Base-by-base conservation (phyloP, 1,139 yeast species). In the Kodamaea derodonti region DNA sequence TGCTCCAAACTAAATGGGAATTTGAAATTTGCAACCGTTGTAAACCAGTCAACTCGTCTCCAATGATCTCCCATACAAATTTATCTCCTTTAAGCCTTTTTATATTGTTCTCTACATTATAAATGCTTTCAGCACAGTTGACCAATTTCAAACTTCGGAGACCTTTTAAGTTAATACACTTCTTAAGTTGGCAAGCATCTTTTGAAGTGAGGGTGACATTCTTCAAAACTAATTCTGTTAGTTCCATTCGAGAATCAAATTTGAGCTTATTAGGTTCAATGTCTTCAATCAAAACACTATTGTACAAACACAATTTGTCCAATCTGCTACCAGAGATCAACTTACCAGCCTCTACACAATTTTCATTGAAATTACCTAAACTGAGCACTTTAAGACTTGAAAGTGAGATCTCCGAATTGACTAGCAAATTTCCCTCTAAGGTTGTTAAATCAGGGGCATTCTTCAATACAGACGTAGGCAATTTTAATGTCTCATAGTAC, bases 51-150 rank as follows among this genome's bases (percentile, higher is more conserved):
- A 37, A 31, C 6, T 31, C 14, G 7, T 33, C 33, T 6, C 24
- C 34, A 13, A 37, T 2, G 4, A 35, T 14, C 26, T 37, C 38
- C 36, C 36, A 33, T 16, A 35, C 11, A 24, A 16, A 35, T 18
- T 27, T 32, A 18, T 14, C 26, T 6, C 33, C 12, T 20, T 35
- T 37, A 16, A 39, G 29, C 38, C 50, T 37, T 29, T 49, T 48
- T 6, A 40, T 24, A 2, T 26, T 29, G 14, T 31, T 20, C 23
- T 33, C 28, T 7, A 35, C 30, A 4, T 42, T 42, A 32, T 42
- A 48, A 10, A 48, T 33, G n/a, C 29, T 20, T 36, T 56, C 61
- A 18, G 43, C 42, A 29, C 60, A 56, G 32, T 56, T 52, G 9
- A 42, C 31, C n/a, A 57, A 38, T 20, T 46, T 44, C 11, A 57